Conservation (phyloP, 495 filamentous ascomycete species). For the Xylaria palmicola region DNA sequence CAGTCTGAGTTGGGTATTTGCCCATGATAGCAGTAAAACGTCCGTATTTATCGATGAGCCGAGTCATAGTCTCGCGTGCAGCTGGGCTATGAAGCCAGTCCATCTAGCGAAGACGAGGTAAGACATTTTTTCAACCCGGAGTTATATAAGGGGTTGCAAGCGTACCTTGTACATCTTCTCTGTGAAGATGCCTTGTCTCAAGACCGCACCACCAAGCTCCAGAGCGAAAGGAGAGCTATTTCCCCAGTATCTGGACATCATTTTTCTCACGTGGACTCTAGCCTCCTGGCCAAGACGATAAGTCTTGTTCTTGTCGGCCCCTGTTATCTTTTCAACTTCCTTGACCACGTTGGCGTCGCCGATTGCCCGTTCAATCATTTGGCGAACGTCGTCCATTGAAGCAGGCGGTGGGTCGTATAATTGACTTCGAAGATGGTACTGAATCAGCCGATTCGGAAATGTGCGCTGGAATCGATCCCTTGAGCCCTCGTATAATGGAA, state of each 20-base stretch:
- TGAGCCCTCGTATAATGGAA: not conserved
- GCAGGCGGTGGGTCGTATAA: conserved; percentile 35
- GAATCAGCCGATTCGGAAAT: conserved; percentile 63
- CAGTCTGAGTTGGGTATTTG: conserved; percentile 50
- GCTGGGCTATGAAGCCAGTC: conserved; percentile 75
- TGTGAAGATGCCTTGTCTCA: conserved; percentile 76
- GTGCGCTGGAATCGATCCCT: conserved; percentile 35
- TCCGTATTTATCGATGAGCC: conserved; percentile 66
- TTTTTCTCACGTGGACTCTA: conserved; percentile 61
- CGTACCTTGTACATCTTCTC: conserved; percentile 70
- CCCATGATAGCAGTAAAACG: conserved; percentile 69
- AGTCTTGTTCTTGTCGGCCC: not conserved
- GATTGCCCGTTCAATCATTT: conserved; percentile 45
- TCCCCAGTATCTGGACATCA: conserved; percentile 80
- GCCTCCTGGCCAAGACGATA: conserved; percentile 20
- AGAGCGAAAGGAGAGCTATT: conserved; percentile 69
- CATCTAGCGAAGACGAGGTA: conserved; percentile 33
- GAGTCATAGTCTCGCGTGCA: conserved; percentile 60
- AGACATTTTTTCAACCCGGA: not conserved
- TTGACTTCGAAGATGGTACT: conserved; percentile 35
- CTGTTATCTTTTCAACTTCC: conserved; percentile 25
- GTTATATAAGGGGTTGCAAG: not conserved
- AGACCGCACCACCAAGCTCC: conserved; percentile 74
- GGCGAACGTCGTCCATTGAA: conserved; percentile 44
- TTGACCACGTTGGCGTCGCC: conserved; percentile 24